Base-by-base conservation (phyloP, 192 early-diverging fungal genomes). In the Coemansia sp. region DNA sequence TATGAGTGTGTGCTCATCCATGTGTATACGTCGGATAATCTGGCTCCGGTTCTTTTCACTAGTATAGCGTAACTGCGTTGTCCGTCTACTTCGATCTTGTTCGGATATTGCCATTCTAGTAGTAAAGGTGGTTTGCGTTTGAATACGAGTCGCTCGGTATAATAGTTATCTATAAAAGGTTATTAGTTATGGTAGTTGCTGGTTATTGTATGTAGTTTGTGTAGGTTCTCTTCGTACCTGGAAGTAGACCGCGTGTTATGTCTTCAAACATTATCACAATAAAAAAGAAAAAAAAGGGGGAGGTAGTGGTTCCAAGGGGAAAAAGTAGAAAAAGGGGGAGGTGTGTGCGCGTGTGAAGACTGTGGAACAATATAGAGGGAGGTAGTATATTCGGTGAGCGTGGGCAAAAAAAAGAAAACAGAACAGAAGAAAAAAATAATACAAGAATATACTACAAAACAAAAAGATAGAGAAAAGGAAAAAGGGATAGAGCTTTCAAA, bases 1-100 rank as follows among this genome's bases (percentile, higher is more conserved):
- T 83, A 83, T 3, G 75, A 66, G 36, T 83, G 80, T 12, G 72
- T 67, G 58, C 72, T 71, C 80, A 83, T 83, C 81, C 81, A 83
- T 34, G 71, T 57, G 31, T 72, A 78, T 2, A 49, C 29, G 31
- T 68, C 47, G 1, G 52, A 15, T n/a, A 80, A 70, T 9, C 65
- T 33, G 1, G 72, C 65, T 18, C 10, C 8, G 18, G 46, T 1
- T 24, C 38, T 62, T 13, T 44, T 68, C 0, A 52, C 70, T 8
- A 78, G 3, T 12, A 78, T 71, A 1, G 75, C 75, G 57, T 74
- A 83, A 75, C 64, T 57, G 40, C 69, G 66, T 1, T 13, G 15
- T 1, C 6, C 40, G 62, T 40, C 69, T 5, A 83, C 60, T 12
- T 83, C 75, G 60, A 83, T 83, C 44, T 83, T 83, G 64, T 83